These are phyloP conservation scores for Astrocystis sublimbata DNA, from an alignment of 495 filamentous ascomycete genomes.

Conservation along the genomic window DNA sequence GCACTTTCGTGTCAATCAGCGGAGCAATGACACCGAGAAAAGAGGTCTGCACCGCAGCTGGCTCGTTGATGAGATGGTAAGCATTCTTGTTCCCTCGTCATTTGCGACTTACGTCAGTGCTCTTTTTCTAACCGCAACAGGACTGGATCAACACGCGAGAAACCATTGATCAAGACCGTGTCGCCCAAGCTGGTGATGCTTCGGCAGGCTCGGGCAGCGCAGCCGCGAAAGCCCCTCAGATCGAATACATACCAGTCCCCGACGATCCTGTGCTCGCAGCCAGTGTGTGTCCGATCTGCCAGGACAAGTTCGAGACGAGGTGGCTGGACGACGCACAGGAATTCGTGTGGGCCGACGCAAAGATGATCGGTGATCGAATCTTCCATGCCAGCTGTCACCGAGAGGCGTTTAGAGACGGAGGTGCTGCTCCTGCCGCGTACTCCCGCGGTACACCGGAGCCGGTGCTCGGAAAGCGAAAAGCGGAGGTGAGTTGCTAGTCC, in stretches of 20 bases:
- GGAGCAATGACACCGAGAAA: slow-evolving; percentile 77
- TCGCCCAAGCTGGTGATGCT: slow-evolving; percentile 33
- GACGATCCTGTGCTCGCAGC: slow-evolving; percentile 70
- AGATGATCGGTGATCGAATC: slow-evolving; percentile 72
- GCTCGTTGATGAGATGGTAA: slow-evolving; percentile 89
- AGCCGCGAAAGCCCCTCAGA: slow-evolving; percentile 49
- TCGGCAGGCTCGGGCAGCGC: slow-evolving; percentile 20
- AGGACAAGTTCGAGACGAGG: slow-evolving; percentile 84
- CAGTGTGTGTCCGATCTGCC: slow-evolving; percentile 85
- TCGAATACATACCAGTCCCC: slow-evolving; percentile 79
- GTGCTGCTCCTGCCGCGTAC: slow-evolving; percentile 42
- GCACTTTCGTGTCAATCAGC: slow-evolving; percentile 94
- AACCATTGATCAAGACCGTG: slow-evolving; percentile 62
- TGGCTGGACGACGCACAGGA: slow-evolving; percentile 93
- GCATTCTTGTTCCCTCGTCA: slow-evolving; percentile 40
- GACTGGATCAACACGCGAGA: slow-evolving; percentile 90
- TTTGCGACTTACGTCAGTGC: neutral
- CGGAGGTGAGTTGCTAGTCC: slow-evolving; percentile 57
- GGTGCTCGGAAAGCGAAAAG: slow-evolving; percentile 75
- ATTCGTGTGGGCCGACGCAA: slow-evolving; percentile 94
- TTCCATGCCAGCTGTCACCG: slow-evolving; percentile 89
- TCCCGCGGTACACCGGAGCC: slow-evolving; percentile 61
- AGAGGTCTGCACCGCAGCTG: slow-evolving; percentile 85
- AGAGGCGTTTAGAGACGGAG: slow-evolving; percentile 72
- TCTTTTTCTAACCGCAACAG: slow-evolving; percentile 38